A percentile compares a stretch with the other conserved stretches of the same genome.
phyloP scores from a whole-genome alignment of 1,284 basidiomycete species.

The Leccinum pachyderme region DNA sequence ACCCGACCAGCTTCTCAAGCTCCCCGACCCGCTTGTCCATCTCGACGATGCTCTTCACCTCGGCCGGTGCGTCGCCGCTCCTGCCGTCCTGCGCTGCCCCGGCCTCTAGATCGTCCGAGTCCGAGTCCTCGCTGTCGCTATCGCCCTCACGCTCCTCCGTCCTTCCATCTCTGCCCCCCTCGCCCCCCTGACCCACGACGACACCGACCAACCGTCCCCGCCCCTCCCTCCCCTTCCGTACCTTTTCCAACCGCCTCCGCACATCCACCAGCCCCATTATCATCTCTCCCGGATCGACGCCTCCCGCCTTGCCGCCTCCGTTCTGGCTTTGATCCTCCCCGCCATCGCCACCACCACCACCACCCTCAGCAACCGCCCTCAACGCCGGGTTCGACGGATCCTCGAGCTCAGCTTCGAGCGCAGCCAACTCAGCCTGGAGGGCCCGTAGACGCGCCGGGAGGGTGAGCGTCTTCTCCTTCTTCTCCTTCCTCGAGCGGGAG shows the following conservation, averaged over 20 bases:
- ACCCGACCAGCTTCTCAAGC: constrained; percentile 78
- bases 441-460: constrained; percentile 61
- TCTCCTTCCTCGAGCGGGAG: constrained; percentile 8
- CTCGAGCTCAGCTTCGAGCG: constrained; percentile 66
- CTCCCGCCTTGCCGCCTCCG: constrained; percentile 13
- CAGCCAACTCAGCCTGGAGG: constrained; percentile 61
- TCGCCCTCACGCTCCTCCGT: constrained; percentile 9
- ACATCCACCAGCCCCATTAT: constrained; percentile 75
- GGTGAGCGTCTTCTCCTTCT: constrained; percentile 39
- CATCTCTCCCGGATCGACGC: constrained; percentile 72
- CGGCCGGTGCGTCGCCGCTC: constrained; percentile 34
- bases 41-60: constrained; percentile 53
- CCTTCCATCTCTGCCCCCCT: constrained; percentile 5
- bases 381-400: constrained; percentile 71
- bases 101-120: constrained; percentile 17
- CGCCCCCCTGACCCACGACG: constrained; percentile 40
- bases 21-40: constrained; percentile 79
- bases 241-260: constrained; percentile 62
- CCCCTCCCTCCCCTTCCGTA: constrained; percentile 63
- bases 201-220: constrained; percentile 62
- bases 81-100: constrained; percentile 6
- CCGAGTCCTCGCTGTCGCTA: constrained; percentile 13
- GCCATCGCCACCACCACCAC: constrained; percentile 26
- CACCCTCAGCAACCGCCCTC: constrained; percentile 40
- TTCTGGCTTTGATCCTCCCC: neutral